A percentile compares a stretch with the other conserved stretches of the same genome.
Evolutionary conservation across 495 filamentous ascomycete genomes (phyloP).

Genomic region (Penicillium manginii): DNA sequence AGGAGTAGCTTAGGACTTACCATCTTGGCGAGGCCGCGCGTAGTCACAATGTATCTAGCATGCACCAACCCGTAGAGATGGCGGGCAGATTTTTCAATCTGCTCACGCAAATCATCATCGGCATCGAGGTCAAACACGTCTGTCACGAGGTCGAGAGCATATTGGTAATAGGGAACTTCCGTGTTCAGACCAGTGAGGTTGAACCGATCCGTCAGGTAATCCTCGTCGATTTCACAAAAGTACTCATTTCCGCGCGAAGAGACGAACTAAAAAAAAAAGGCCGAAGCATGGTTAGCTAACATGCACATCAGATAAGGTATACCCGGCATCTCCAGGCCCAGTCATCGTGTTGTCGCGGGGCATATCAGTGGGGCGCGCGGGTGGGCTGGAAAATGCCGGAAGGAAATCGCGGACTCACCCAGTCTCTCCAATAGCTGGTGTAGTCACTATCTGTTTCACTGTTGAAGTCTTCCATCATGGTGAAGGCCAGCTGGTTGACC

Average conservation of each 20-base stretch:
- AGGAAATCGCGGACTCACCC: conserved; percentile 65
- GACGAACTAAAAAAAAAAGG: conserved; percentile 78
- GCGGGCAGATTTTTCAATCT: conserved; percentile 95
- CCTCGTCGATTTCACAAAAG: conserved; percentile 99
- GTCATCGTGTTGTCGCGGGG: conserved; percentile 9
- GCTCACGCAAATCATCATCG: conserved; percentile 96
- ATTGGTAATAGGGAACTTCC: conserved; percentile 98
- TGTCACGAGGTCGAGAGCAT: conserved; percentile 98
- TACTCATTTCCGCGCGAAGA: conserved; percentile 98
- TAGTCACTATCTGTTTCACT: conserved; percentile 99
- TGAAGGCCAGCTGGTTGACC: conserved; percentile 6
- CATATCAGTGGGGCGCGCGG: conserved; percentile 5
- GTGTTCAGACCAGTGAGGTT: conserved; percentile 97
- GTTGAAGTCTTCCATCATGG: conserved; percentile 88
- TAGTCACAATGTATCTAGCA: conserved; percentile 96
- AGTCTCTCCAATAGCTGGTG: conserved; percentile 98
- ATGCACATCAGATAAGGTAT: not conserved
- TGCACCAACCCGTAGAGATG: conserved; percentile 97
- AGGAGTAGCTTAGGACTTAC: conserved; percentile 50
- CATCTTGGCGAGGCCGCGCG: conserved; percentile 93
- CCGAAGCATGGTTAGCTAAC: conserved; percentile 22
- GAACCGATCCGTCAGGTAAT: conserved; percentile 97
- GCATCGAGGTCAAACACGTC: conserved; percentile 99
- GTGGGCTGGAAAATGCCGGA: conserved; percentile 1
- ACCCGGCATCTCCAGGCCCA: not conserved